Evolutionary conservation across 345 rosid genomes (phyloP), one percentile per base, ranked within the genome.

Genomic region (Salix arbutifolia): DNA sequence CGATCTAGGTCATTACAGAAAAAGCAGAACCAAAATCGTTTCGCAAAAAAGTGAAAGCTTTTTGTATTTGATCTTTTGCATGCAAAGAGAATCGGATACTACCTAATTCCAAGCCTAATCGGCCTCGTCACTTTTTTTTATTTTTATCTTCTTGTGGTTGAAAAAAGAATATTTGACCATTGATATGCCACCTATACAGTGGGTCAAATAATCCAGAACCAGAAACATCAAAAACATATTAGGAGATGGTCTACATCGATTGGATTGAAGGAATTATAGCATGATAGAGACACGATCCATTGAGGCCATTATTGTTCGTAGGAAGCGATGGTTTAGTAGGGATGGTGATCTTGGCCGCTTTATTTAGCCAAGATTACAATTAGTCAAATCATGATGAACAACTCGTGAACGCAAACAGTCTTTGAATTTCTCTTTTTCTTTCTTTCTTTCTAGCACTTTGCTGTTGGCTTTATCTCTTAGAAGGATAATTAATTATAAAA

Each of bases 31-130:
- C 76, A 67, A 73, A 42, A 77, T 70, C 67, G 64, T 46, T 65
- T 33, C 8, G 13, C 18, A 5, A 67, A 23, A 60, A 66, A 70
- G 69, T 44, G 23, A 21, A 52, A 71, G 70, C 53, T 75, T 68
- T 80, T 74, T 42, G 2, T 21, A 3, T 58, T 76, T 61, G 48
- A 33, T 11, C 38, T 62, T 76, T 61, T 66, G 48, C 67, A 65
- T 28, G 69, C 69, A 75, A 77, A 68, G 80, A 73, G 85, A 84
- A 78, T 83, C 86, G 56, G 79, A 79, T 74, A 28, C 86, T 67
- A 78, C 26, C 65, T 6, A 67, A 30, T 33, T 72, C 73, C 46
- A 78, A 78, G 25, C 48, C 71, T 42, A 62, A 40, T 44, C 31
- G 30, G 37, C 10, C 37, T 11, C 75, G 25, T 44, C 25, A 1